phyloP scores from a whole-genome alignment of 495 filamentous ascomycete species.

The Pyrenopolyporus hunteri region DNA sequence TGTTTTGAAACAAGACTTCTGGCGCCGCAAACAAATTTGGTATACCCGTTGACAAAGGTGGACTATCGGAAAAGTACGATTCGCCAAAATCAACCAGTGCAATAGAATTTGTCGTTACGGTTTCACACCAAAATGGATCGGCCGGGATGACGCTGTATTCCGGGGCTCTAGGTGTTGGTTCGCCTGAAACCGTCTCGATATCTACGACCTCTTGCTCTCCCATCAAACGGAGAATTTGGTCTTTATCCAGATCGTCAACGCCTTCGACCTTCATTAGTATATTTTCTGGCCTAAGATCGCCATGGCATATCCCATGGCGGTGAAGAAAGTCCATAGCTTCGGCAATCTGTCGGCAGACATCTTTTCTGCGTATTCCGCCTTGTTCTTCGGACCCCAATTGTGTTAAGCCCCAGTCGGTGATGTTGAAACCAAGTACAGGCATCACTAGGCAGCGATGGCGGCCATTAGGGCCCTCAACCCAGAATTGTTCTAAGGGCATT shows the following conservation, averaged over 20 bases:
- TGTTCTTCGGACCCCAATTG: background rate
- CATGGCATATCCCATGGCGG: slow-evolving; percentile 35
- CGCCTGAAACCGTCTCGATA: slow-evolving; percentile 3
- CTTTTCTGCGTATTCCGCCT: background rate
- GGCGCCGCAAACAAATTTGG: slow-evolving; percentile 31
- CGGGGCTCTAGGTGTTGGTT: slow-evolving; percentile 18
- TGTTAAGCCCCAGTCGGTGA: background rate
- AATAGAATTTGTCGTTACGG: slow-evolving; percentile 2
- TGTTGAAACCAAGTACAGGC: slow-evolving; percentile 11
- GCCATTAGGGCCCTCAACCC: slow-evolving; percentile 48
- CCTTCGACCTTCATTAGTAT: slow-evolving; percentile 37
- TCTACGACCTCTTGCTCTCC: background rate
- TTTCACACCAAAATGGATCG: background rate
- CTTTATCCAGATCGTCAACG: slow-evolving; percentile 25
- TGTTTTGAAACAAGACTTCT: slow-evolving; percentile 26
- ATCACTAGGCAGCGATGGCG: slow-evolving; percentile 46
- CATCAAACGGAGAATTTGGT: slow-evolving; percentile 15
- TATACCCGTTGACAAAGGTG: slow-evolving; percentile 18
- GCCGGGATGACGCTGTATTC: slow-evolving; percentile 25
- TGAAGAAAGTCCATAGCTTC: slow-evolving; percentile 34
- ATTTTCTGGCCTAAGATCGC: slow-evolving; percentile 37
- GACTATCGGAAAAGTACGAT: slow-evolving; percentile 14
- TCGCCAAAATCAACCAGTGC: slow-evolving; percentile 42
- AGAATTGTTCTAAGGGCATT: slow-evolving; percentile 43
- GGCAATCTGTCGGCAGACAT: slow-evolving; percentile 36